Evolutionary conservation across 1,284 basidiomycete species (phyloP), one percentile per base, ranked within the genome.

Genomic region (Thecaphora thlaspeos): DNA sequence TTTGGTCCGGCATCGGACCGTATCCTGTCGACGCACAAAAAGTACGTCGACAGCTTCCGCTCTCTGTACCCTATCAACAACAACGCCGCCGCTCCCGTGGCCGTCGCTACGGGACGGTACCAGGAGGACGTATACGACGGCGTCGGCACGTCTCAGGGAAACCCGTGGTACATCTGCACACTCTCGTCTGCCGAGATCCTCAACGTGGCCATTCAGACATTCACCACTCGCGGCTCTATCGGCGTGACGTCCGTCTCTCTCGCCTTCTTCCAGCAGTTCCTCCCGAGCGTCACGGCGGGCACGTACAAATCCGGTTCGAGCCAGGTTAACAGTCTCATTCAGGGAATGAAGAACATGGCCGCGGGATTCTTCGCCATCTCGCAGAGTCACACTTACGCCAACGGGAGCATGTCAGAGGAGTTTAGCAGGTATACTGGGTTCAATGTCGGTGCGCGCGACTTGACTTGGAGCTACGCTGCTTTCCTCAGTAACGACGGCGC

Each of bases 391-490:
- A 49, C 58, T 3, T 55, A 53, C 48, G 18, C 44, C 18, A 71
- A 71, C 43, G 70, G 67, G 9, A 62, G 58, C 26, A 21, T 71
- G 18, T 56, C 61, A 40, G 70, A 71, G 52, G 48, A 67, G 45
- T 66, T 70, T 36, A 50, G 54, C 42, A 50, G 61, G 14, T 37
- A 61, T 43, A 61, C 46, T 11, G 70, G 70, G 38, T 62, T 41
- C 46, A 64, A 62, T 24, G 48, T 55, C 26, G 70, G 70, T 26
- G 70, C 70, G 1, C 41, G 70, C 12, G 70, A 71, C 43, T 45
- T 71, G 15, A 71, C 70, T 26, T 71, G 70, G 70, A 54, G 46
- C 36, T 70, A 71, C 50, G 70, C 68, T 2, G 62, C 70, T 7
- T 70, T 64, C 24, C 50, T 64, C 23, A 41, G 38, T n/a, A 59